phyloP scores from a whole-genome alignment of 2,329 filamentous ascomycete genomes.

The Xylaria sp. region DNA sequence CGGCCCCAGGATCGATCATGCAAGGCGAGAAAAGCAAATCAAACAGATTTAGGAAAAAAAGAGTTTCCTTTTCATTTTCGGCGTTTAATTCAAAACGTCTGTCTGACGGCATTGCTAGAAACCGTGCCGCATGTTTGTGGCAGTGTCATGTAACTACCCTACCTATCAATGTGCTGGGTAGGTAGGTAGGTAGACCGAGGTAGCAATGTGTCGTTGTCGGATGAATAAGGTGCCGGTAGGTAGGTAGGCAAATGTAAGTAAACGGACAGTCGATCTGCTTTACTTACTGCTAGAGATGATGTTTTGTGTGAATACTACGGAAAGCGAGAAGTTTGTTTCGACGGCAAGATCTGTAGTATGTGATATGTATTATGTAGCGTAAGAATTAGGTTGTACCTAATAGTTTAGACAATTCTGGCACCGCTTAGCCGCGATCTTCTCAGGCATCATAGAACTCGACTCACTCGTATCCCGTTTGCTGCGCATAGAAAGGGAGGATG shows the following conservation, averaged over 20 bases:
- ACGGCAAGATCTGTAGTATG: neutral
- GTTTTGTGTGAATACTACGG: neutral
- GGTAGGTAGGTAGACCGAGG: neutral
- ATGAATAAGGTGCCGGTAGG: neutral
- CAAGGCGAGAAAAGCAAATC: neutral
- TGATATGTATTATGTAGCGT: neutral
- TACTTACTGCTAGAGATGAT: neutral
- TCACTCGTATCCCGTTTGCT: neutral
- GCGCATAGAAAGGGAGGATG: neutral
- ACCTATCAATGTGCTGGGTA: neutral
- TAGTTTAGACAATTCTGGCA: neutral
- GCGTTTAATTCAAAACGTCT: constrained; percentile 13
- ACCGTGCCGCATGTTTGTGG: constrained; percentile 11
- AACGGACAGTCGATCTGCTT: constrained; percentile 22
- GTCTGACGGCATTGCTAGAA: neutral
- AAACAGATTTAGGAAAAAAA: neutral
- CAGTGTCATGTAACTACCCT: neutral
- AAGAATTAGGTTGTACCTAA: neutral
- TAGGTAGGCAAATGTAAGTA: neutral
- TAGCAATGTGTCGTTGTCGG: neutral
- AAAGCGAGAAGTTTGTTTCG: constrained; percentile 2
- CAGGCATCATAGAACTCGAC: neutral
- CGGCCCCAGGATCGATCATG: constrained; percentile 10
- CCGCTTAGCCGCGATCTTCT: neutral
- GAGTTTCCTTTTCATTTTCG: neutral